Evolutionary conservation across 257 asterid species (phyloP).

Genomic region (Anisodus acutangulus): DNA sequence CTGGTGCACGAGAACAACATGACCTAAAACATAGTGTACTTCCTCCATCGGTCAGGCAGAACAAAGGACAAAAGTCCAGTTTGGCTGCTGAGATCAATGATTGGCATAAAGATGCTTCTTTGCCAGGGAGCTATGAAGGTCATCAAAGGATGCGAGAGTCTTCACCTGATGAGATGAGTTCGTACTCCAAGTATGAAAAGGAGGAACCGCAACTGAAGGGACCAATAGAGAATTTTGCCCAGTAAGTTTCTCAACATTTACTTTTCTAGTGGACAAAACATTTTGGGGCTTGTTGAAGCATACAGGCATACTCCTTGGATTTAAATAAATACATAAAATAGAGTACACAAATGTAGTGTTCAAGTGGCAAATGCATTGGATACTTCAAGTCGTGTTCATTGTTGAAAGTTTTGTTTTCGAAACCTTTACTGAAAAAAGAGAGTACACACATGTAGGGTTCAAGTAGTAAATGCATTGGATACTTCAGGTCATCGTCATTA

Average conservation of each 20-base stretch:
- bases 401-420: neutral
- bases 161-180: conserved; percentile 66
- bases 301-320: neutral
- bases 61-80: conserved; percentile 60
- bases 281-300: conserved; percentile 18
- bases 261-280: neutral
- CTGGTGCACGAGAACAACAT: conserved; percentile 52
- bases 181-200: conserved; percentile 78
- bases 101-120: conserved; percentile 58
- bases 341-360: conserved; percentile 1
- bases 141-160: conserved; percentile 61
- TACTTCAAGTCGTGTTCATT: conserved; percentile 18
- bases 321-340: neutral
- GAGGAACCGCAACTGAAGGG: conserved; percentile 85
- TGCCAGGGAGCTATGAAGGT: conserved; percentile 57
- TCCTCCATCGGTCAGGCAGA: conserved; percentile 54
- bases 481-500: conserved; percentile 1
- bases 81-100: conserved; percentile 56
- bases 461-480: neutral
- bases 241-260: conserved; percentile 60
- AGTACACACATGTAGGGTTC: neutral
- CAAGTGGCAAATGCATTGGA: neutral
- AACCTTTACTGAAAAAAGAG: neutral
- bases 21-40: conserved; percentile 51
- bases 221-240: conserved; percentile 67